Conservation (phyloP, 2,329 filamentous ascomycete species). For the Colletotrichum sp. region DNA sequence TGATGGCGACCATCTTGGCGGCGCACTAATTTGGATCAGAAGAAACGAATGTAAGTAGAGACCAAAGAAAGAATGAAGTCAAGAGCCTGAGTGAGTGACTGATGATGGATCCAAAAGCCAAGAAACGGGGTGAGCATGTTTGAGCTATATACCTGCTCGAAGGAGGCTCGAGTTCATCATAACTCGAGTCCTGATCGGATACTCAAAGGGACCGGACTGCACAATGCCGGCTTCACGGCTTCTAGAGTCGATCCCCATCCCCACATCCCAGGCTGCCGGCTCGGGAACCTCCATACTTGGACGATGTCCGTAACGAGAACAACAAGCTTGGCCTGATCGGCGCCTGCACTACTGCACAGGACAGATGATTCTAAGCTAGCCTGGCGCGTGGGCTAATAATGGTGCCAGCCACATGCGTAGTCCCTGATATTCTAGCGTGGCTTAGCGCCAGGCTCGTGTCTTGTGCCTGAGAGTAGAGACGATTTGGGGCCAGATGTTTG, state of each 20-base stretch:
- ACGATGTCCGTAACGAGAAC: not conserved
- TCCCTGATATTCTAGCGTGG: not conserved
- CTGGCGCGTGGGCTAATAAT: not conserved
- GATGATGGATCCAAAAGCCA: not conserved
- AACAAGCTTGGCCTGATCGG: not conserved
- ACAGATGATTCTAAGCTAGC: not conserved
- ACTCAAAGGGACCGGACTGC: not conserved
- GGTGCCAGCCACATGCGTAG: not conserved
- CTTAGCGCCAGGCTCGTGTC: not conserved
- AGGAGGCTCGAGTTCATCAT: not conserved
- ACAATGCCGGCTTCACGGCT: not conserved
- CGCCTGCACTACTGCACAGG: not conserved
- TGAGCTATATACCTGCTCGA: constrained; percentile 6
- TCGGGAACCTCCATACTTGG: not conserved
- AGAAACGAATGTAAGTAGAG: not conserved
- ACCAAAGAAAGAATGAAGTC: not conserved
- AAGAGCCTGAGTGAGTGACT: not conserved
- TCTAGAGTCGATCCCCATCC: not conserved
- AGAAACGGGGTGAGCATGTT: not conserved
- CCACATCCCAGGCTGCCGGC: not conserved
- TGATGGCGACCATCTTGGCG: constrained; percentile 29
- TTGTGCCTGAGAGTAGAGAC: not conserved
- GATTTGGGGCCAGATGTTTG: not conserved
- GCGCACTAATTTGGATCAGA: not conserved
- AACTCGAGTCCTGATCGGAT: not conserved